phyloP scores from a whole-genome alignment of 257 asterid species.

The Nicotiana obtusifolia region DNA sequence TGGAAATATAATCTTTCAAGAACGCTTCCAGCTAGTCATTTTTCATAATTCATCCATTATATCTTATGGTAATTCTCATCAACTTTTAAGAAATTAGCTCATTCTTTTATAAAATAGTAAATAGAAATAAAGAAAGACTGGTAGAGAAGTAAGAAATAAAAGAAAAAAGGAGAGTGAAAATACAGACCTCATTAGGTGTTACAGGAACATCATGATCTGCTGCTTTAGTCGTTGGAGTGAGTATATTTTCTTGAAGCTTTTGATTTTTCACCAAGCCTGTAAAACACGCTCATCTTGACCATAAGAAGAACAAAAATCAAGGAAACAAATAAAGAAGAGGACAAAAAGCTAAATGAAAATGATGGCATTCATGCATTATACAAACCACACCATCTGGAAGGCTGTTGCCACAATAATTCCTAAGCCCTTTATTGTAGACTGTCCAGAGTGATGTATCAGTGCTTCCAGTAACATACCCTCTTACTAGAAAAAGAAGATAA shows the following conservation, averaged over 20 bases:
- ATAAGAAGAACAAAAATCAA: slow-evolving; percentile 1
- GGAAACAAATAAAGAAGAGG: neutral
- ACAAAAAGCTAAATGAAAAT: neutral
- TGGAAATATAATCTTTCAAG: neutral
- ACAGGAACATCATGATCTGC: slow-evolving; percentile 95
- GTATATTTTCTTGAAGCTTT: slow-evolving; percentile 61
- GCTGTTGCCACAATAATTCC: slow-evolving; percentile 79
- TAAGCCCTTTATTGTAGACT: slow-evolving; percentile 72
- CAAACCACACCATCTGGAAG: slow-evolving; percentile 84
- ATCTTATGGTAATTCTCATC: neutral
- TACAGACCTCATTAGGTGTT: slow-evolving; percentile 73
- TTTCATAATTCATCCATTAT: neutral
- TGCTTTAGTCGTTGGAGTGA: slow-evolving; percentile 93
- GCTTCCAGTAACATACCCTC: slow-evolving; percentile 97
- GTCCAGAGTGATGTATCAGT: slow-evolving; percentile 98
- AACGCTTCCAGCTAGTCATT: neutral
- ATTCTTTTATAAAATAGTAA: neutral
- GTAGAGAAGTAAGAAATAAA: neutral
- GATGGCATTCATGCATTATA: slow-evolving; percentile 6
- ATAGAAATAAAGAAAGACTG: neutral
- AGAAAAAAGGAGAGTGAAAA: neutral
- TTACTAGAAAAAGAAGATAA: slow-evolving; percentile 37
- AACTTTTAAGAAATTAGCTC: neutral
- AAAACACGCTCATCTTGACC: slow-evolving; percentile 2
- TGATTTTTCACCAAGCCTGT: slow-evolving; percentile 84